Base-by-base conservation (phyloP, 371 early-diverging fungal genomes). In the Syncephalastrum racemosum region DNA sequence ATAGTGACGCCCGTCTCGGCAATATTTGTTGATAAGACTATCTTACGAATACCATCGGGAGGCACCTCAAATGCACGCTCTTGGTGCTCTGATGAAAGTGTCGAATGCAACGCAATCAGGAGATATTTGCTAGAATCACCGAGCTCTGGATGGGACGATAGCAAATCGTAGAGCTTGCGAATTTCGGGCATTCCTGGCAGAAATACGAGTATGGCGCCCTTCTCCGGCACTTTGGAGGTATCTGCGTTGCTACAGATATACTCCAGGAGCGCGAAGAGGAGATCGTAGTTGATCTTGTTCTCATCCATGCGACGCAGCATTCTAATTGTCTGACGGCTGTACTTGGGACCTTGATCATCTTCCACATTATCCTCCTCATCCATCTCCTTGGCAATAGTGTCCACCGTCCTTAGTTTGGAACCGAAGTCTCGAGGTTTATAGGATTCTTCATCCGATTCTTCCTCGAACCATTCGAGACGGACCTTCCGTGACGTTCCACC, bases 1-100 rank as follows among this genome's bases (percentile, higher is more conserved):
- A 99, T 96, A 8, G 99, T 99, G 19, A 99, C 84, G 59, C 90
- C 90, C 0, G 98, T 97, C 66, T 98, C 98, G 1, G 96, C 93
- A 71, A 98, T 93, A 56, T 97, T 96, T 18, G 97, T 97, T 4
- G 91, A 76, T 47, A 98, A 67, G 15, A 98, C 91, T 51, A 95
- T 85, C 69, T 96, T 96, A 25, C 96, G 77, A 13, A 81, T 61
- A 0, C 87, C 86, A 0, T 64, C 50, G 1, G 85, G 82, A 10
- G 88, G 86, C 4, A 73, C 59, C 23, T 83, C 83, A 67, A 88
- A 87, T 2, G 87, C 88, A 13, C 73, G 75, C 27, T 81, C 80
- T 63, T 93, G 89, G 8, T 83, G 76, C 15, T 85, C 86, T 3
- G 86, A 81, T 2, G 92, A 83, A 5, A 94, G 63, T 4, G 88